phyloP scores from a whole-genome alignment of 306 rosid genomes.

The Citrullus mucosospermus region DNA sequence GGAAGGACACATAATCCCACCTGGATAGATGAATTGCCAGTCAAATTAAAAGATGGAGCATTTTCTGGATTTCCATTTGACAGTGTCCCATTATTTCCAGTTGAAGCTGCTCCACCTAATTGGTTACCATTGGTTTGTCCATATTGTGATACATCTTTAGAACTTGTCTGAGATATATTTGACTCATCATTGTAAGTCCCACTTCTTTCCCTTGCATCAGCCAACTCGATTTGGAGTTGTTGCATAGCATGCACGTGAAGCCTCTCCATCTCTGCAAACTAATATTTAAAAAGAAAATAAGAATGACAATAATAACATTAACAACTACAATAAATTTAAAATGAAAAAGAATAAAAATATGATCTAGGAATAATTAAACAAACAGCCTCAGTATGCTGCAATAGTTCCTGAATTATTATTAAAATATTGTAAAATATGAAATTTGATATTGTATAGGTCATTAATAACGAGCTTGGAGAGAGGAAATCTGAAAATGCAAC shows the following conservation, averaged over 20 bases:
- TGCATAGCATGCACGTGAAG: constrained; percentile 70
- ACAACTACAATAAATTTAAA: neutral
- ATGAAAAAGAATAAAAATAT: neutral
- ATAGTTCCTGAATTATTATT: neutral
- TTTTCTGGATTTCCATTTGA: constrained; percentile 60
- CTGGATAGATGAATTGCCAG: constrained; percentile 53
- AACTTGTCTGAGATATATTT: constrained; percentile 37
- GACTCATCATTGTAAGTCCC: constrained; percentile 63
- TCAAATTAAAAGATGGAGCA: constrained; percentile 42
- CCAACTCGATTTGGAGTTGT: constrained; percentile 79
- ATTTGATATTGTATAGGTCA: neutral
- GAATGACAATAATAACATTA: neutral
- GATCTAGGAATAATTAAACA: neutral
- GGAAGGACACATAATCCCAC: constrained; percentile 19
- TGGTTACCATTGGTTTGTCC: constrained; percentile 62
- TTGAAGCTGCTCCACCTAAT: constrained; percentile 42
- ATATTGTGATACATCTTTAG: constrained; percentile 48
- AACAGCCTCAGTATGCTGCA: neutral
- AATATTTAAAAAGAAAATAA: constrained; percentile 15
- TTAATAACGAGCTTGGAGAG: neutral
- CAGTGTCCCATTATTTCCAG: constrained; percentile 46
- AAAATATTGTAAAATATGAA: neutral
- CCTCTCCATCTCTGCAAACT: constrained; percentile 95
- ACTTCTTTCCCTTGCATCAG: constrained; percentile 76
- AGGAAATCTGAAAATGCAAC: neutral